phyloP scores from a whole-genome alignment of 441 rosid species.

The Gossypium gossypioides region DNA sequence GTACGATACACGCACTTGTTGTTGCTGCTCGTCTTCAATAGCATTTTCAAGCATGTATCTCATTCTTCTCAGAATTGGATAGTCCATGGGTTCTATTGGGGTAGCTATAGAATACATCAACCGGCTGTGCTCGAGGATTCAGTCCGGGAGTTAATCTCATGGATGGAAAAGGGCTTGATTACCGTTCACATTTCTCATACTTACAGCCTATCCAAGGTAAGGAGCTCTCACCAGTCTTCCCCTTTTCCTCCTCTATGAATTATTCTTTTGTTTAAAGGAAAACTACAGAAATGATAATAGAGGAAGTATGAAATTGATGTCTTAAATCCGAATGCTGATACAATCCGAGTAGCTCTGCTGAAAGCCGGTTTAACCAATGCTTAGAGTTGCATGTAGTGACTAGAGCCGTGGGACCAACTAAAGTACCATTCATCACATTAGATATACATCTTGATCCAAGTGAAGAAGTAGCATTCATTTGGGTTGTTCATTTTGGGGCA shows the following conservation, averaged over 20 bases:
- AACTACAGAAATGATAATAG: neutral
- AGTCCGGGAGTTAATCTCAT: slow-evolving; percentile 57
- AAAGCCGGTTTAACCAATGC: neutral
- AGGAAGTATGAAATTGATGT: neutral
- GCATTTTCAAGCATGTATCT: neutral
- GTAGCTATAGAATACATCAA: slow-evolving; percentile 59
- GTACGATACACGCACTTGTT: neutral
- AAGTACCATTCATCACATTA: neutral
- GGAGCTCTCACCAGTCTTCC: slow-evolving; percentile 8
- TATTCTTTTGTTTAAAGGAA: neutral
- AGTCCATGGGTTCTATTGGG: slow-evolving; percentile 91
- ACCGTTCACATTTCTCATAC: slow-evolving; percentile 60
- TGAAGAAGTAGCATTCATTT: neutral
- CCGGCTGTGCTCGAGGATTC: slow-evolving; percentile 63
- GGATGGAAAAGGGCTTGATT: slow-evolving; percentile 61
- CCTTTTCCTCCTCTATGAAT: neutral
- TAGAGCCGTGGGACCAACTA: neutral
- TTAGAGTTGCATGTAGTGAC: neutral
- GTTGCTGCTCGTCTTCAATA: neutral
- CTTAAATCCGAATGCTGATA: neutral
- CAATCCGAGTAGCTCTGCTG: neutral
- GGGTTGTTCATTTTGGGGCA: neutral
- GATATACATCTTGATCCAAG: neutral
- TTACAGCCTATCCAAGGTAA: slow-evolving; percentile 56
- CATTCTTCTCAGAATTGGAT: slow-evolving; percentile 67